Conservation (phyloP, 768 basidiomycete genomes). For the Solioccasus polychromus region DNA sequence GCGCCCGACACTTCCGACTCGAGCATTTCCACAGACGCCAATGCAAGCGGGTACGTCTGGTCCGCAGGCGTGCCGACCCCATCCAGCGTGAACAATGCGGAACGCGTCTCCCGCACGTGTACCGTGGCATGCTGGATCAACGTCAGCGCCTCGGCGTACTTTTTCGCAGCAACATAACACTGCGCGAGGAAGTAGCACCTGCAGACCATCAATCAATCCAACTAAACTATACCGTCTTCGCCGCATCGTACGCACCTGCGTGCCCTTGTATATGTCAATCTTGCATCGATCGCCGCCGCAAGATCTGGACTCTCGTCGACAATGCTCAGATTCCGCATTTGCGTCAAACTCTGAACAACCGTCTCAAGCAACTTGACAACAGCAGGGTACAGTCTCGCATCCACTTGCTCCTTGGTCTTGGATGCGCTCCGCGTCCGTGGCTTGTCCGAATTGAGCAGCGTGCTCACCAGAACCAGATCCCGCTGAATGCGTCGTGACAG, state of each 20-base stretch:
- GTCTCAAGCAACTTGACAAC: conserved; percentile 88
- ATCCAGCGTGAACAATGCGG: conserved; percentile 46
- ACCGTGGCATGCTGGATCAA: conserved; percentile 70
- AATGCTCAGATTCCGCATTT: conserved; percentile 78
- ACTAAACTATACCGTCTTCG: too few relatives aligned
- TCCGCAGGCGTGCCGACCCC: conserved; percentile 39
- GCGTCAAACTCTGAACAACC: conserved; percentile 77
- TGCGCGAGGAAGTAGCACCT: conserved; percentile 78
- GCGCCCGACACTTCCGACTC: conserved; percentile 49
- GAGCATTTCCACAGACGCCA: conserved; percentile 45
- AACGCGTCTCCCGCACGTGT: conserved; percentile 70
- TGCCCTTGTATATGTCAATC: conserved; percentile 72
- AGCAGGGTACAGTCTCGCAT: conserved; percentile 76
- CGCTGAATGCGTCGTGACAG: conserved; percentile 85
- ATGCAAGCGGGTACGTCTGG: conserved; percentile 53
- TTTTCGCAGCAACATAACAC: conserved; percentile 67
- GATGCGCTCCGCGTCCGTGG: conserved; percentile 20
- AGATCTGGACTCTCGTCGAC: conserved; percentile 89
- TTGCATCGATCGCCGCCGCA: conserved; percentile 71
- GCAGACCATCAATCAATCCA: conserved; percentile 6
- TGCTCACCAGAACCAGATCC: conserved; percentile 76
- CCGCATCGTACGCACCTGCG: conserved; percentile 49
- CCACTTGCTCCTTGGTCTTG: conserved; percentile 49
- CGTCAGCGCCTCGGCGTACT: conserved; percentile 68
- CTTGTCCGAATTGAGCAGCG: conserved; percentile 50